Evolutionary conservation across 164 flowering plant species (phyloP), one percentile per base, ranked within the genome.

Genomic region (Buxus sempervirens): DNA sequence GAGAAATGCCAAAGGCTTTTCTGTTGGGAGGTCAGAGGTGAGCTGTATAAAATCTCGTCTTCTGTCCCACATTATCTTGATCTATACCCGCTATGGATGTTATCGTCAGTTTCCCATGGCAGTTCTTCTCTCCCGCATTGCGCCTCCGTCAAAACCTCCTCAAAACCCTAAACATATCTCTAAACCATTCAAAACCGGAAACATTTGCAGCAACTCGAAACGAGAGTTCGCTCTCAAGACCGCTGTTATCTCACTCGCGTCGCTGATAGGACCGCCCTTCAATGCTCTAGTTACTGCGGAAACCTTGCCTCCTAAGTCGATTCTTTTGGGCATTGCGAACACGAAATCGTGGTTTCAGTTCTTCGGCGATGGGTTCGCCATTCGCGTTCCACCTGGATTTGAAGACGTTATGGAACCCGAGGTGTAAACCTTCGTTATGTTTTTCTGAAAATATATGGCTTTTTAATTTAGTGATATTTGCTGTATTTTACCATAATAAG

Each of bases 271-370:
- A 16, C 21, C 60, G 49, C 12, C 62, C 53, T 66, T 56, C 38
- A 65, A 32, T 71, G 73, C 79, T 26, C 23, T 36, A 16, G 78
- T 85, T 53, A 21, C 56, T 58, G 32, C 81, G 5, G 64, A 73
- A 70, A 32, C 21, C 68, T 70, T 76, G 1, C 64, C 83, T 25
- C 58, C 81, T 4, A 88, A 82, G 70, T 65, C 89, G 2, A 23
- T 73, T 26, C 82, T 80, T 56, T 80, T 82, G 0, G 84, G 83
- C 64, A 84, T 95, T 65, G 84, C 79, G 6, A 95, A 84, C 75
- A 95, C 97, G 18, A 88, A 78, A 66, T 81, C 97, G 21, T 95
- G 99, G 99, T 88, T 89, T 79, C 94, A 78, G 76, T 90, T 84
- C 78, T 89, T 76, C 67, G 99, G 99, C 14, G 85, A 86, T 72